phyloP scores from a whole-genome alignment of 495 filamentous ascomycete species.

The Podospora tetraspora region DNA sequence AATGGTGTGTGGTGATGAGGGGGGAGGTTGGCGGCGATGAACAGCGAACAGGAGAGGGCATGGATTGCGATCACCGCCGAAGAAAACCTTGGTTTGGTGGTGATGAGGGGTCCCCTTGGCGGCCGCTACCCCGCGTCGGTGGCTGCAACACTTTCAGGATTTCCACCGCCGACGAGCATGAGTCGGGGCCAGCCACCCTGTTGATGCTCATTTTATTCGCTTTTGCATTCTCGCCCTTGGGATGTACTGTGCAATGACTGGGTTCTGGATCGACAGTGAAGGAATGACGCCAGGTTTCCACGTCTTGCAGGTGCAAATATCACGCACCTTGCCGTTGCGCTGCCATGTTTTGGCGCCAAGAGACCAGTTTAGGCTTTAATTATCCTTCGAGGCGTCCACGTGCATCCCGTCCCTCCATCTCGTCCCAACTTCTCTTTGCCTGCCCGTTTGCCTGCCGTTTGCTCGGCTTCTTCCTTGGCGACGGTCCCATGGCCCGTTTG shows the following conservation, averaged over 20 bases:
- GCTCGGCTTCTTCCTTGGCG: background rate
- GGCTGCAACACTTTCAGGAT: background rate
- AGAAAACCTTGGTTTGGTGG: background rate
- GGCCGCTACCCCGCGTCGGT: background rate
- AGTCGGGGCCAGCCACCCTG: background rate
- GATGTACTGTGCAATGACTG: too few relatives aligned
- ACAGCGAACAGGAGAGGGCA: background rate
- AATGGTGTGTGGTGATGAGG: background rate
- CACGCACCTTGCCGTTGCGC: background rate
- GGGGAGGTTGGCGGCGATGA: background rate
- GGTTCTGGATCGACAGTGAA: too few relatives aligned
- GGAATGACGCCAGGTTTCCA: too few relatives aligned
- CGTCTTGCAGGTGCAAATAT: background rate
- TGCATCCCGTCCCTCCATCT: background rate
- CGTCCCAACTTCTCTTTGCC: background rate
- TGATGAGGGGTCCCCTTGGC: background rate
- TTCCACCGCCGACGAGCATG: background rate
- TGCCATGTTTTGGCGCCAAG: background rate
- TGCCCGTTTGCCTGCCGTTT: background rate
- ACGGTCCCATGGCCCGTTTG: background rate
- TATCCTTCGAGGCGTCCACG: background rate
- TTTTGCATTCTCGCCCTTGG: background rate
- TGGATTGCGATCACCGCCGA: background rate
- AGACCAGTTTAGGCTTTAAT: background rate
- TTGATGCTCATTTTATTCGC: background rate